Base-by-base conservation (phyloP, 2,329 filamentous ascomycete species). In the Metarhizium anisopliae region DNA sequence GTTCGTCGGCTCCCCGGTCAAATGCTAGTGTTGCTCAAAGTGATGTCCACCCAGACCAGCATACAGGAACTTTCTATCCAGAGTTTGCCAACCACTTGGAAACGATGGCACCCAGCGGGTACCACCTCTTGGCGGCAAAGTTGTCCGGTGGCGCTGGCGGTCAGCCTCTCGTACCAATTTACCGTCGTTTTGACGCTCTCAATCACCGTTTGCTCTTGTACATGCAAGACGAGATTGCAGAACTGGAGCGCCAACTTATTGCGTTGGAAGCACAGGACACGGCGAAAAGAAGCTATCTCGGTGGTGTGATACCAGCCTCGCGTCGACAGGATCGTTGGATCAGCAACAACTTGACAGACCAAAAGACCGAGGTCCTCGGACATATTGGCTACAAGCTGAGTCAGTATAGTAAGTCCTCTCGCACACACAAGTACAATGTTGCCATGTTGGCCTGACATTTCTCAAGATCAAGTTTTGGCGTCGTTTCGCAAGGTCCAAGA, bases 171-270 rank as follows among this genome's bases (percentile, higher is more conserved):
- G 71, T 66, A 50, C 89, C 90, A 1, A 80, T 95, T 57, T 96
- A 95, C 68, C 83, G 92, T 47, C 86, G 86, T 56, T 96, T 96
- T 64, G 86, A 89, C 66, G 79, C 83, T 11, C 73, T 96, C 18
- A 92, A 94, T 63, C 90, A 95, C 67, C 85, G 92, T 2, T 73
- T 95, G 2, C 74, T 96, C 2, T 76, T 96, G 0, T 85, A 94
- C 59, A 77, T 95, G 16, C 92, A 96, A 69, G 90, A 95, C 65
- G 90, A 95, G 67, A 82, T 96, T 18, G 77, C 79, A 35, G 87
- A 93, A 63, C 75, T 95, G 42, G 91, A 96, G 69, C 85, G 90
- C 63, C 84, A 92, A 56, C 78, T 96, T 1, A 80, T 82, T 18
- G 75, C 77, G 0, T 71, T 94, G 1, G 92, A 96, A 64, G 72